phyloP scores from a whole-genome alignment of 2,329 filamentous ascomycete species.

The Phialophora macrospora region DNA sequence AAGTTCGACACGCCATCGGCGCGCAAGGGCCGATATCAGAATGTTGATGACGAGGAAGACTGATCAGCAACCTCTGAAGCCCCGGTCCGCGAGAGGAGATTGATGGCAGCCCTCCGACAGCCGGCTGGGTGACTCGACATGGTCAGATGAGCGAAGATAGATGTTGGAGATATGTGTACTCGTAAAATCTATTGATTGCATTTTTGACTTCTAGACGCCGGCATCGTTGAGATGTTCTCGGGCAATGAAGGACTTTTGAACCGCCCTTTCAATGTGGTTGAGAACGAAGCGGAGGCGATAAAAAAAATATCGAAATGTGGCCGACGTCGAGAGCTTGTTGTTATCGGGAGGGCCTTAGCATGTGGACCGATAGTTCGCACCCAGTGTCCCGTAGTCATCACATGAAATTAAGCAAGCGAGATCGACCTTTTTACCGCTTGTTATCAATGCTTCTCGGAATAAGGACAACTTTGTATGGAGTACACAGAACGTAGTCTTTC shows the following conservation, averaged over 20 bases:
- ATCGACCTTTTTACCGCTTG: not conserved
- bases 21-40: constrained; percentile 1
- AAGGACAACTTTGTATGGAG: not conserved
- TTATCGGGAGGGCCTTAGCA: not conserved
- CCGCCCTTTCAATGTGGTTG: not conserved
- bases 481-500: not conserved
- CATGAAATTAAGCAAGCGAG: constrained; percentile 22
- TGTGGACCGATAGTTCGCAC: constrained; percentile 21
- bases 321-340: not conserved
- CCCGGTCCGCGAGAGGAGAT: not conserved
- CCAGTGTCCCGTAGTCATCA: constrained; percentile 10
- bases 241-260: not conserved
- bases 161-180: not conserved
- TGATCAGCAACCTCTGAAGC: constrained; percentile 4
- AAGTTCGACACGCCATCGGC: constrained; percentile 4
- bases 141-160: too few relatives aligned
- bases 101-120: not conserved
- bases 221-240: not conserved
- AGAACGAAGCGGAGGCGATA: not conserved
- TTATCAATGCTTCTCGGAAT: not conserved
- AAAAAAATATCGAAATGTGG: not conserved
- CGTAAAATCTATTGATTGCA: not conserved
- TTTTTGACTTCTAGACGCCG: not conserved
- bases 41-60: constrained; percentile 4
- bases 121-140: not conserved